Conservation (phyloP, 208 protist genomes). For the Leishmania amazonensis region DNA sequence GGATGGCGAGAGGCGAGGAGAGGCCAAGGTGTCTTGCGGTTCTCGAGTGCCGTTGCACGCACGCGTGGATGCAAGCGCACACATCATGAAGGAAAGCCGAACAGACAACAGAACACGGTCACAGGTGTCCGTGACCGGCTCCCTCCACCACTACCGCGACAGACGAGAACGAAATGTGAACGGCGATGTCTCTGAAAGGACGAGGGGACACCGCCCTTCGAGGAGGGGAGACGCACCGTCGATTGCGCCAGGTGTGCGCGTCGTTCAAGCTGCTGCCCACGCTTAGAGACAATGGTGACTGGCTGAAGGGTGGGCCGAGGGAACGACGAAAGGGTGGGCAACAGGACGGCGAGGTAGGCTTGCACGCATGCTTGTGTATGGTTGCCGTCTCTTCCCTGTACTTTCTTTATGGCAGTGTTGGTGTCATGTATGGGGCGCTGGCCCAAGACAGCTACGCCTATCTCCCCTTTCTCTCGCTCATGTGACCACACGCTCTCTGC, state of each 20-base stretch:
- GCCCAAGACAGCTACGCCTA: neutral
- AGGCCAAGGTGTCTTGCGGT: neutral
- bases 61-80: neutral
- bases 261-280: neutral
- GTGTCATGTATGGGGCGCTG: neutral
- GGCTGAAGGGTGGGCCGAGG: neutral
- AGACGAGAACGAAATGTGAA: neutral
- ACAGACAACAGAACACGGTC: too few relatives aligned
- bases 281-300: neutral
- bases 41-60: neutral
- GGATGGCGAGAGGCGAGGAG: neutral
- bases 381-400: neutral
- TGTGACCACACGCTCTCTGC: neutral
- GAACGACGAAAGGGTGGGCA: neutral
- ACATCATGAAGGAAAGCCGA: neutral
- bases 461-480: neutral
- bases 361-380: too few relatives aligned
- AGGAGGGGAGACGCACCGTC: neutral
- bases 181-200: neutral
- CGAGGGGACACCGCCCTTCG: neutral
- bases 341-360: neutral
- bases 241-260: neutral
- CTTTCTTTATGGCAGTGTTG: neutral
- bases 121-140: neutral
- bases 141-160: neutral